A percentile compares a stretch with the other conserved stretches of the same genome.
Evolutionary conservation across 2,329 filamentous ascomycete species (phyloP).

Genomic region (Talaromyces piceae): DNA sequence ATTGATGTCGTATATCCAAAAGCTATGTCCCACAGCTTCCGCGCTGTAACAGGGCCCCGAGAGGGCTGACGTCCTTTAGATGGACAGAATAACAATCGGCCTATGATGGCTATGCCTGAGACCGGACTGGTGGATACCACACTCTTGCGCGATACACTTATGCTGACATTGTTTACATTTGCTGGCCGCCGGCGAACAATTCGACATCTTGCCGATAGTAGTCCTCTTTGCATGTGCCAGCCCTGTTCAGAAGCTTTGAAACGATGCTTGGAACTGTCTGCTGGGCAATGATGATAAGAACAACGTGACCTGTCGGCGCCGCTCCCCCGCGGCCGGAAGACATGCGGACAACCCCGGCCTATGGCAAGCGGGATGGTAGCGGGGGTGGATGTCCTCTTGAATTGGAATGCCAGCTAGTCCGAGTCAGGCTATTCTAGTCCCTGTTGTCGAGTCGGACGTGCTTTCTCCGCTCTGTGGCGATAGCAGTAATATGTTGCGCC

Average conservation of each 20-base stretch:
- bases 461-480: not conserved
- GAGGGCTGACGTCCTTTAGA: no score
- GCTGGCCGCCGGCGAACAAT: not conserved
- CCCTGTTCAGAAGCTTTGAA: no score
- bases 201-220: not conserved
- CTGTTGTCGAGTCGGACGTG: not conserved
- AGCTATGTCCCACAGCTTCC: no score
- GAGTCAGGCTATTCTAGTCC: not conserved
- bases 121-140: no score
- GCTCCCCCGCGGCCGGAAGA: not conserved
- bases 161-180: not conserved
- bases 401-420: not conserved
- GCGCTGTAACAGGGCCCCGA: no score
- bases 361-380: not conserved
- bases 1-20: no score
- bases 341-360: not conserved
- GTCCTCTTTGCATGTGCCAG: not conserved
- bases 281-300: no score
- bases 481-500: no score
- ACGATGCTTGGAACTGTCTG: no score
- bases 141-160: not conserved
- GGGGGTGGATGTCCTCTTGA: not conserved
- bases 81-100: no score
- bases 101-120: no score
- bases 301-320: no score